Evolutionary conservation across 2,329 filamentous ascomycete species (phyloP), one percentile per base, ranked within the genome.

Genomic region (Mycosphaerella arachidis): DNA sequence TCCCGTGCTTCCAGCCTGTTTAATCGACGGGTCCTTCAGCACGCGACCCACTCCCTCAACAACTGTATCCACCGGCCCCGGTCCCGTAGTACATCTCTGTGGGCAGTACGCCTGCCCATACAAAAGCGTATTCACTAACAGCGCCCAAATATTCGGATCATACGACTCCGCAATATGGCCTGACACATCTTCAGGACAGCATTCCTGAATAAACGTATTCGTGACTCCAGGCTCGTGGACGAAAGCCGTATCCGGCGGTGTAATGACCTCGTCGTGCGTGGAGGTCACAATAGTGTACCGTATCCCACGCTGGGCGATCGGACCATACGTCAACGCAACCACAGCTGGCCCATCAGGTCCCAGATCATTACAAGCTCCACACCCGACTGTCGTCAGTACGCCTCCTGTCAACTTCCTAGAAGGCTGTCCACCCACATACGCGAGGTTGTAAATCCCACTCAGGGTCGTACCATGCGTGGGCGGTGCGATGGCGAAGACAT

Each of bases 391-490:
- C 10, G 61, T 48, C 8, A 68, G 50, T 6, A 63, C 60, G 0
- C 50, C 55, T 13, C 58, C 18, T n/a, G 64, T 59, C 1, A 66
- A 46, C 1, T 30, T 48, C 6, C 63, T 53, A n/a, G 64, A 66
- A n/a, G 66, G 48, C 6, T 63, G 62, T 0, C 64, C 60, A 24
- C 57, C 62, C 18, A 67, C 51, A 33, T 67, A 65, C 8, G 61
- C 59, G 12, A 66, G 37, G 8, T 59, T 61, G 37, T 68, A 67
- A 0, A 67, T 48, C 50, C 59, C 55, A 12, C 53, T 59, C 48
- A 67, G 67, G 1, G 55, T 65, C 1, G 67, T 68, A 9, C 67
- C 66, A 31, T 67, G 66, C 3, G 64, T 66, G 16, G 67, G 67
- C 8, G 67, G 67, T 29, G 66, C 66, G 33, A 68, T 67, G 0